Percentiles rank a stretch among this genome's conserved stretches.
Conservation (phyloP, 129 eudicot species). For the Heracleum sosnowskyi region DNA sequence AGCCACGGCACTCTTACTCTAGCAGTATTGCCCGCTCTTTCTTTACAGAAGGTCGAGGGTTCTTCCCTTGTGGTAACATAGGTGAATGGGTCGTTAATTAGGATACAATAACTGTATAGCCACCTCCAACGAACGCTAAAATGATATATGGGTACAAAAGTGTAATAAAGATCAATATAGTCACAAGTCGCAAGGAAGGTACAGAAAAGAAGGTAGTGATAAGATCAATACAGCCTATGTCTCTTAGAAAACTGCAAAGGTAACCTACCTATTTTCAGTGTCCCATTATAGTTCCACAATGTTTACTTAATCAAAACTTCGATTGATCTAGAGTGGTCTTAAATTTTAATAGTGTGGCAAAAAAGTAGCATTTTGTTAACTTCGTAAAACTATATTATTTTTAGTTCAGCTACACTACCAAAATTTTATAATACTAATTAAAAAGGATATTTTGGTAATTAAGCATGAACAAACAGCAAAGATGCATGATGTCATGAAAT, state of each 20-base stretch:
- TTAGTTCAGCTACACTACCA: too few relatives aligned
- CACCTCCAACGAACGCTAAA: neutral
- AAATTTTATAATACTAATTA: too few relatives aligned
- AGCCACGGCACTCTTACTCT: neutral
- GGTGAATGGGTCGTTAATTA: neutral
- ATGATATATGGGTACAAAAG: neutral
- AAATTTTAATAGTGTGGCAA: too few relatives aligned
- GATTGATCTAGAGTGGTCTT: neutral
- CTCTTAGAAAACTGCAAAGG: neutral
- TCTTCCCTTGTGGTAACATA: neutral
- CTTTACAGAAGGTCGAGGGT: neutral
- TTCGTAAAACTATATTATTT: too few relatives aligned
- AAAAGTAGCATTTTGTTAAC: too few relatives aligned
- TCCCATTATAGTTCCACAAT: neutral
- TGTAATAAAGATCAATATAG: neutral
- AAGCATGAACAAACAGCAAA: too few relatives aligned
- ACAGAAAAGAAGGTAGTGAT: too few relatives aligned
- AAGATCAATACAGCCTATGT: neutral
- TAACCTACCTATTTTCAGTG: neutral
- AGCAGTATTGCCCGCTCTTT: neutral
- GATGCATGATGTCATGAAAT: too few relatives aligned
- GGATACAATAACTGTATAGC: neutral
- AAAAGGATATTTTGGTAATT: too few relatives aligned
- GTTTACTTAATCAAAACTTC: neutral
- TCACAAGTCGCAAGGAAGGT: neutral